Evolutionary conservation across 2,329 filamentous ascomycete species (phyloP), one percentile per base, ranked within the genome.

Genomic region (Talaromyces pinophilus): DNA sequence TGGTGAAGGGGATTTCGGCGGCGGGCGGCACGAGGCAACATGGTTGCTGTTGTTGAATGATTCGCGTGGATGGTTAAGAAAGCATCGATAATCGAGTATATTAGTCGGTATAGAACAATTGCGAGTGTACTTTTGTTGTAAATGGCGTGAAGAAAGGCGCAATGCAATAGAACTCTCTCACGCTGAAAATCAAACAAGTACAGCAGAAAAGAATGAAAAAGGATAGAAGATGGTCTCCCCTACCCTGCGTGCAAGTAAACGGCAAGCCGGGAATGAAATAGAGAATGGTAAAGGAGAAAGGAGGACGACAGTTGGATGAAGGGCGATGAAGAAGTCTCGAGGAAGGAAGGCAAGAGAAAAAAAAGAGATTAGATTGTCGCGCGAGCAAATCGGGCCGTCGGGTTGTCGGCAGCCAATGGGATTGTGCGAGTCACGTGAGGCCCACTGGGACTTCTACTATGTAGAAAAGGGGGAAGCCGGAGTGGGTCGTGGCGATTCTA

Each of bases 21-120:
- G 70, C 82, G 82, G 70, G 84, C 84, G 72, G 85, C 81, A 75
- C 84, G 83, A 64, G 82, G 82, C 73, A 88, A 82, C 86, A 88
- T 88, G 30, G 71, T 72, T 60, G 42, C 55, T 38, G 33, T 15
- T 57, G 54, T 15, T 38, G 5, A 5, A 38, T n/a, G 15, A 22
- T 22, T 25, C 11, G 52, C 28, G 2, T 11, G n/a, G n/a, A 25
- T 22, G 10, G 8, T 57, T 40, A 40, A 38, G 5, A 40, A 40
- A 40, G 33, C 54, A 57, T 57, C 13, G 54, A 38, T 40, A 40
- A 33, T 38, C 54, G n/a, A 57, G 30, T 25, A 40, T 40, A 40
- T 25, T 25, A 25, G 54, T 25, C 19, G 54, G 8, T 57, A 25
- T 22, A 22, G 13, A 57, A 30, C 25, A 54, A 57, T 7, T 38